Evolutionary conservation across 129 eudicot species (phyloP), one percentile per base, ranked within the genome.

Genomic region (Helichrysum umbraculigerum): DNA sequence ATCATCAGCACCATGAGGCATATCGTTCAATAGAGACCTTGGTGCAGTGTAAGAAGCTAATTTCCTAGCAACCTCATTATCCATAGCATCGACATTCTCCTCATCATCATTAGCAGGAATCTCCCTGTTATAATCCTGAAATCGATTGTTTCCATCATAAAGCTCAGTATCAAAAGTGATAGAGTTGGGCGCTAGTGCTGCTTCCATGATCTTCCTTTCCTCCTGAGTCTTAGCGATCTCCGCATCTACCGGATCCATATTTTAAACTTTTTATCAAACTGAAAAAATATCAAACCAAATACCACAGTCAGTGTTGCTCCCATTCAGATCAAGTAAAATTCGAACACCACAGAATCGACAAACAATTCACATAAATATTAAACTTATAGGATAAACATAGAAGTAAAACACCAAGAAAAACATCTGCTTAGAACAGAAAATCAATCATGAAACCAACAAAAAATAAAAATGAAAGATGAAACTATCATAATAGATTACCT

Each of bases 31-130:
- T 7, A 94, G 73, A 32, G 97, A 83, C 42, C 79, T 88, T 0
- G 97, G 98, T n/a, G 98, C 97, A 22, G 97, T 94, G 50, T 76
- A 94, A 9, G 98, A 91, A 5, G 93, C 86, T 76, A 93, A 67
- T 54, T 83, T 94, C 78, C 90, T 78, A 0, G 93, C 90, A 41
- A 93, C 83, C 76, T 88, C 96, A 10, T 85, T 86, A 51, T 93
- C 88, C 83, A 81, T 78, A 11, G 86, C 81, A 44, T 87, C 97
- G 4, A 66, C 59, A 65, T 78, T 84, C 22, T 94, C 99, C 7
- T 94, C 99, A 1, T 89, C 96, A 35, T 91, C 99, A 34, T 88
- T 86, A 61, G 89, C 93, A 2, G 96, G 85, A 28, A 94, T 94
- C 16, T 96, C 93, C 65, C 57, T 77, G 75, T 84, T 86, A 60